Base-by-base conservation (phyloP, 495 filamentous ascomycete species). In the Haplographium delicatum region DNA sequence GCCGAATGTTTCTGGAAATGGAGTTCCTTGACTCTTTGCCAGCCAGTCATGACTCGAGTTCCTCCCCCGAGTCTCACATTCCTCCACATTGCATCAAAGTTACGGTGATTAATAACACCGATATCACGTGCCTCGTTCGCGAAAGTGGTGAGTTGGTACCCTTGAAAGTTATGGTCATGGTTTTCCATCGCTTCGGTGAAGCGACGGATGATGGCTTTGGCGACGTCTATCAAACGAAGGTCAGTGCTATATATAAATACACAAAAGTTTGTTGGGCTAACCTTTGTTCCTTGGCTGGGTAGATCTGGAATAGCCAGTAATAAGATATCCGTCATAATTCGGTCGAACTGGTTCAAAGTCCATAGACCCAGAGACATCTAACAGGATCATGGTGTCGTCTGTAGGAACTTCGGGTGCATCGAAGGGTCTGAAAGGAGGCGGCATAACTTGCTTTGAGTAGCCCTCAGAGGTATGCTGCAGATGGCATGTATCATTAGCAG, bases 331-430 rank as follows among this genome's bases (percentile, higher is more conserved):
- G 22, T 71, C 59, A 51, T 73, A 73, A 4, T 63, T 51, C 16
- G 72, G 70, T 22, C 66, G 61, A 31, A 69, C 25, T 9, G 72
- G 71, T 10, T 67, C 57, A 47, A 68, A 72, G 44, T 68, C 62
- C 72, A 75, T 73, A 3, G 68, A 71, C 8, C 70, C 70, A 45
- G 66, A 69, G 9, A 68, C 69, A 52, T 75, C 72, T 24, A 75
- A 42, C 2, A 75, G 44, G 19, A 75, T 68, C 70, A 73, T 72
- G 0, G 68, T 75, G 27, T 75, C 65, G 40, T 73, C 70, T 5
- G 61, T 63, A 5, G 68, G 44, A 5, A 45, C 19, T 53, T 69
- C 63, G 1, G 68, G 66, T 1, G 51, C 50, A 57, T 72, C 67
- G 26, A 58, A 63, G 4, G 66, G 34, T 44, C 55, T 47, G 38